Percentiles rank a stretch among this genome's conserved stretches.
These are phyloP conservation scores for Metarhizium brunneum DNA, from an alignment of 2,329 filamentous ascomycete genomes.

Conservation along the genomic window DNA sequence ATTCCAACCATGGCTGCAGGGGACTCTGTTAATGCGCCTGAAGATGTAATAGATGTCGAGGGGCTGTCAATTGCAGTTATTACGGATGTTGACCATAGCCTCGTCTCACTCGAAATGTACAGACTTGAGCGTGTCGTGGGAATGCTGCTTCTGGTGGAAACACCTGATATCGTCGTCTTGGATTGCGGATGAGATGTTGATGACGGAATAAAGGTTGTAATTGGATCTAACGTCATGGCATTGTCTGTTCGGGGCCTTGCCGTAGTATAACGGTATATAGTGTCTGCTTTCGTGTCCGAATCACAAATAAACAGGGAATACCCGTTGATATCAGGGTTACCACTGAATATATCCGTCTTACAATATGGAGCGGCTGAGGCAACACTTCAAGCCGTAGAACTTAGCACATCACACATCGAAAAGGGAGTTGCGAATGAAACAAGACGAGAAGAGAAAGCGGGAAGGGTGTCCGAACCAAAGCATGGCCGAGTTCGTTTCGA, in stretches of 20 bases:
- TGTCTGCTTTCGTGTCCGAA: constrained; percentile 11
- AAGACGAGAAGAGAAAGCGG: neutral
- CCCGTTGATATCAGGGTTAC: constrained; percentile 7
- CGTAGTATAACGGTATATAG: constrained; percentile 10
- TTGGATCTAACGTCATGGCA: neutral
- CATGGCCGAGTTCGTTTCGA: constrained; percentile 2
- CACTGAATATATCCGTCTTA: constrained; percentile 13
- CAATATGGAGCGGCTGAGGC: constrained; percentile 11
- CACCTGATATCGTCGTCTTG: neutral
- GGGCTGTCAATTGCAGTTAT: neutral
- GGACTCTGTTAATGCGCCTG: neutral
- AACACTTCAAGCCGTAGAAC: neutral
- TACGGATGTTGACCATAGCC: neutral
- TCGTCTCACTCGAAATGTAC: neutral
- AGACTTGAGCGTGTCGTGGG: neutral
- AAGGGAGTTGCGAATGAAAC: no score
- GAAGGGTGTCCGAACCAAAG: constrained; percentile 1
- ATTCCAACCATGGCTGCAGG: neutral
- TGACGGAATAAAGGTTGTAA: neutral
- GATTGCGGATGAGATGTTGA: neutral
- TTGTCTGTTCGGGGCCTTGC: neutral
- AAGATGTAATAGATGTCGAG: neutral
- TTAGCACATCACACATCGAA: neutral
- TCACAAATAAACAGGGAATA: constrained; percentile 14
- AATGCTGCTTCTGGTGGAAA: neutral